A percentile compares a stretch with the other conserved stretches of the same genome.
These are phyloP conservation scores for Didymella pomorum DNA, from an alignment of 2,329 filamentous ascomycete genomes.

Conservation along the genomic window DNA sequence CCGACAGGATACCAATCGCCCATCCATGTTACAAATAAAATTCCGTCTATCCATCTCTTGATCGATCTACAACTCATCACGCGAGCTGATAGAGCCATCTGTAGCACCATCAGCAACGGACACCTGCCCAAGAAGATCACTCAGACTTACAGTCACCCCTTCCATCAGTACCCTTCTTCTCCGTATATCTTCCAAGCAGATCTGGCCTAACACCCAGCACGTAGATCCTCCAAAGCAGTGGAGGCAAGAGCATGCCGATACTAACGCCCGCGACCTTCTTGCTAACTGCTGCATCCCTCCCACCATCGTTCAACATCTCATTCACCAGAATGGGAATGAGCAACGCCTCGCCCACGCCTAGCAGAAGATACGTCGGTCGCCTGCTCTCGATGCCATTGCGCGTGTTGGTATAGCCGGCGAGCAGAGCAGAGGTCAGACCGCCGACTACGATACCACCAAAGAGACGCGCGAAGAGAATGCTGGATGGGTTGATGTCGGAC, in stretches of 20 bases:
- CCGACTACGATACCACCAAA: slow-evolving; percentile 36
- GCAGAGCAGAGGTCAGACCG: slow-evolving; percentile 35
- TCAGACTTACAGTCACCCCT: slow-evolving; percentile 22
- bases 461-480: slow-evolving; percentile 36
- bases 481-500: slow-evolving; percentile 33
- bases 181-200: slow-evolving; percentile 31
- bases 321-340: slow-evolving; percentile 33
- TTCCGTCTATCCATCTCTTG: neutral
- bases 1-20: slow-evolving; percentile 1
- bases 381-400: slow-evolving; percentile 38
- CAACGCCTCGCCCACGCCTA: slow-evolving; percentile 33
- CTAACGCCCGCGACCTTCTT: slow-evolving; percentile 25
- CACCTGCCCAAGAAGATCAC: neutral
- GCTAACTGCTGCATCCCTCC: slow-evolving; percentile 30
- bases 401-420: slow-evolving; percentile 33
- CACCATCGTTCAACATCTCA: slow-evolving; percentile 30
- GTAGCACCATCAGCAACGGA: slow-evolving; percentile 2
- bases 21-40: neutral
- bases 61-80: slow-evolving; percentile 5
- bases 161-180: slow-evolving; percentile 14
- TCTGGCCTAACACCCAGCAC: slow-evolving; percentile 35
- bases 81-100: slow-evolving; percentile 21
- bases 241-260: slow-evolving; percentile 30
- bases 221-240: slow-evolving; percentile 38
- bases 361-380: slow-evolving; percentile 32